Percentiles rank a stretch among this genome's conserved stretches.
Evolutionary conservation across 2,329 filamentous ascomycete genomes (phyloP).

Genomic region (Cladosporium austrohemisphaericum): DNA sequence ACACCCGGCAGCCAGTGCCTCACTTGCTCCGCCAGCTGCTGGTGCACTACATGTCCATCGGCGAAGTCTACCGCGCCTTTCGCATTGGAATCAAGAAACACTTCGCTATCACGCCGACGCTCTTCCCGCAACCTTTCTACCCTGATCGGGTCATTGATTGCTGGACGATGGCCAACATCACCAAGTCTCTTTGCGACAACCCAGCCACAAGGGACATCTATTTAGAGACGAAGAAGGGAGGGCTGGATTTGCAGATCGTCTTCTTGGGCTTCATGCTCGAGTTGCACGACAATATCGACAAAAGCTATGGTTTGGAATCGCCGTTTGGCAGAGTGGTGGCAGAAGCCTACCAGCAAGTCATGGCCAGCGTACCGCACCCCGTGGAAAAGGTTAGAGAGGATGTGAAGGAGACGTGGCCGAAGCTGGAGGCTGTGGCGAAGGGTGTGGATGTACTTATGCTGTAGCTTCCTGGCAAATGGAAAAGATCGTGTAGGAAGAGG

Average conservation of each 20-base stretch:
- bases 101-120: conserved; percentile 48
- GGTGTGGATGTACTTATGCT: conserved; percentile 35
- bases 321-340: conserved; percentile 30
- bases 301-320: conserved; percentile 41
- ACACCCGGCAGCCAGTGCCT: conserved; percentile 53
- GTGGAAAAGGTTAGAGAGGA: conserved; percentile 38
- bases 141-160: conserved; percentile 53
- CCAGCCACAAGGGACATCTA: conserved; percentile 22
- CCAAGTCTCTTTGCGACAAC: conserved; percentile 19
- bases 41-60: conserved; percentile 42
- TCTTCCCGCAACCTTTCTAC: conserved; percentile 49
- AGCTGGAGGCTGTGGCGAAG: conserved; percentile 26
- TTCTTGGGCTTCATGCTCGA: conserved; percentile 43
- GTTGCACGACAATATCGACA: conserved; percentile 36
- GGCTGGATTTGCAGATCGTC: conserved; percentile 41
- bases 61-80: conserved; percentile 47
- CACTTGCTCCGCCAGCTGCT: conserved; percentile 53
- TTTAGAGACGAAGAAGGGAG: conserved; percentile 30
- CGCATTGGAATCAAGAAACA: conserved; percentile 51
- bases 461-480: no score
- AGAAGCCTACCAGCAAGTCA: conserved; percentile 22
- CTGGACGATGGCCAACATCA: conserved; percentile 28
- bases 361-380: conserved; percentile 20
- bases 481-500: no score
- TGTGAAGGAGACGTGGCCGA: conserved; percentile 62